Base-by-base conservation (phyloP, 2,329 filamentous ascomycete genomes). In the Fusarium sp. region DNA sequence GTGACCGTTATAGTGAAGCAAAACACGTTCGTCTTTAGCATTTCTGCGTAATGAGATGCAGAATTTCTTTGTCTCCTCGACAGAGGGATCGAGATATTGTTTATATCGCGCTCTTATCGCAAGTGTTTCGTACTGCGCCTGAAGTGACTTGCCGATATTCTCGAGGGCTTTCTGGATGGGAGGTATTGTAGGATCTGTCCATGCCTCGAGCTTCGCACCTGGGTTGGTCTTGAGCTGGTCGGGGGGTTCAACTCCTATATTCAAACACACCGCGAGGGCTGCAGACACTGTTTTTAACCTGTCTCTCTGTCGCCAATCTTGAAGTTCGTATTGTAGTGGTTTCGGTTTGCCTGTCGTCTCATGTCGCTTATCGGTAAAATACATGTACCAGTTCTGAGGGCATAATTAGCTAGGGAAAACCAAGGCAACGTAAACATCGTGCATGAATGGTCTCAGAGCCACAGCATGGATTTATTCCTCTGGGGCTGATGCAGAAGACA, bases 1-100 rank as follows among this genome's bases (percentile, higher is more conserved):
- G 82, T 99, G 96, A 22, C 96, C 96, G 78, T 99, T 99, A 87
- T 99, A 99, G 81, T 99, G 96, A 78, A 99, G 94, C n/a, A 99
- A 86, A 4, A 99, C 94, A 56, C 96, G 89, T 84, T 99, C 96
- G 66, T 98, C 95, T 82, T 98, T 98, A 55, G 96, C 96, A 80
- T 97, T 98, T 71, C 95, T 90, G 38, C 96, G 90, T 36, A 98
- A 86, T 1, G 94, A 97, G 59, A 94, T 92, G 79, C 96, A 97
- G 81, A 98, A 98, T 81, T 97, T 97, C 84, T 97, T 97, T 5
- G 96, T 97, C 82, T 99, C 96, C 77, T 99, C 96, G 9, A 98
- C 95, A 0, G 96, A 98, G 2, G 96, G 96, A 79, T 99, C 96
- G 59, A 98, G 86, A 77, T 98, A 96, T 79, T 98, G 94, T 85